phyloP scores from a whole-genome alignment of 1,284 basidiomycete species.

The Schizophyllum commune region DNA sequence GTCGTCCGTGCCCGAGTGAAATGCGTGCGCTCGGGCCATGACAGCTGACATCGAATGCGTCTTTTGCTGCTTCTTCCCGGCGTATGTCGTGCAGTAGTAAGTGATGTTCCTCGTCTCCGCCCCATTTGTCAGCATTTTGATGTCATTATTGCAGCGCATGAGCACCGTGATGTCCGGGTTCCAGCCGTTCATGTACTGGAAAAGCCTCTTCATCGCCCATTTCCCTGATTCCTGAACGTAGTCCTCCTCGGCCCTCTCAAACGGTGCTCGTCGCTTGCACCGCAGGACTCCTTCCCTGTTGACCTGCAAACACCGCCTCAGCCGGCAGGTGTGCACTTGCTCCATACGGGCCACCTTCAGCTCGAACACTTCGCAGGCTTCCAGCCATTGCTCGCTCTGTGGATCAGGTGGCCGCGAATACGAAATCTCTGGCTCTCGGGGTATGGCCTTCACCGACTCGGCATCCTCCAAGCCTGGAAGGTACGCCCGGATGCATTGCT shows the following conservation, averaged over 20 bases:
- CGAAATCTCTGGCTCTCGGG: conserved; percentile 15
- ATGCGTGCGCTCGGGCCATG: conserved; percentile 19
- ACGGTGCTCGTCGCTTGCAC: conserved; percentile 32
- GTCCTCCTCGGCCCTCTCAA: conserved; percentile 10
- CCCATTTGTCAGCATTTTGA: conserved; percentile 26
- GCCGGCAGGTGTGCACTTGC: conserved; percentile 25
- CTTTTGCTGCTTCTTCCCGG: conserved; percentile 19
- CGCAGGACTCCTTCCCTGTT: conserved; percentile 11
- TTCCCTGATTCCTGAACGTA: conserved; percentile 16
- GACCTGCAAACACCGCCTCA: conserved; percentile 15
- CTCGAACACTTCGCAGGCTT: too few relatives aligned
- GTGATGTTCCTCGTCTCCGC: conserved; percentile 17
- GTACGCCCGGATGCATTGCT: conserved; percentile 19
- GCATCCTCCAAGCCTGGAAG: conserved; percentile 14
- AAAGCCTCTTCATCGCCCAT: conserved; percentile 17
- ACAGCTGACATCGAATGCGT: conserved; percentile 24
- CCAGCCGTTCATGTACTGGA: conserved; percentile 23
- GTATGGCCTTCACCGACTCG: conserved; percentile 9
- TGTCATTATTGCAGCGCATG: conserved; percentile 25
- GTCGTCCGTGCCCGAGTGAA: conserved; percentile 11
- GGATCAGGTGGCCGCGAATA: conserved; percentile 24
- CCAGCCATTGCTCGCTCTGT: accelerated
- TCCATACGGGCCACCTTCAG: conserved; percentile 13
- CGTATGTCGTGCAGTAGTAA: conserved; percentile 24
- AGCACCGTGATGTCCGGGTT: conserved; percentile 17